phyloP scores from a whole-genome alignment of 164 flowering plant genomes.

The Litsea cubeba region DNA sequence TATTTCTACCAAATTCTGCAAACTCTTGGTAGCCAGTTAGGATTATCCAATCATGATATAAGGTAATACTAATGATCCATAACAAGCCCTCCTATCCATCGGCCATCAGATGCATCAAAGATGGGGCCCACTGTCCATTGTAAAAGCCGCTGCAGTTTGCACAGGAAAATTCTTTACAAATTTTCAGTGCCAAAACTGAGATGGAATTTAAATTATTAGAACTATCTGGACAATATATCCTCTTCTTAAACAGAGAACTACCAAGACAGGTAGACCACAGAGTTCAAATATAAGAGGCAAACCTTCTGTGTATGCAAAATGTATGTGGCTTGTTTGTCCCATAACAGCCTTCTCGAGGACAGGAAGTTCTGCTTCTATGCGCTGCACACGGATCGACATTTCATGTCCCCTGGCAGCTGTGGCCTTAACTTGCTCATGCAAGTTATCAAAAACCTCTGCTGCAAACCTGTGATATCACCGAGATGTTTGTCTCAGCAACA shows the following conservation, averaged over 20 bases:
- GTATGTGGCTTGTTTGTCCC: slow-evolving; percentile 77
- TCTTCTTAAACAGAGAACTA: too few species aligned
- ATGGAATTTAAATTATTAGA: too few species aligned
- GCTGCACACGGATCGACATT: slow-evolving; percentile 54
- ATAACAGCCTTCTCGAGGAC: slow-evolving; percentile 67
- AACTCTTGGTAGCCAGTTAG: background rate
- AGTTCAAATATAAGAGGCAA: slow-evolving; percentile 19
- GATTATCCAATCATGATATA: background rate
- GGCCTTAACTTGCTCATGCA: slow-evolving; percentile 76
- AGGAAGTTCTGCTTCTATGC: slow-evolving; percentile 78
- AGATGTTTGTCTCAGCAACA: slow-evolving; percentile 7
- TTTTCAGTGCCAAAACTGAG: too few species aligned
- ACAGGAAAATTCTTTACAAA: background rate
- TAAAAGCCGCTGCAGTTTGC: background rate
- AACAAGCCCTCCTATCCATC: background rate
- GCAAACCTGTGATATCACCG: slow-evolving; percentile 62
- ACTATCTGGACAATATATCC: too few species aligned
- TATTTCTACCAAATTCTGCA: background rate
- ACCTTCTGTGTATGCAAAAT: slow-evolving; percentile 90
- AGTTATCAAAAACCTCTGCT: slow-evolving; percentile 83
- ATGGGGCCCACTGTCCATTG: background rate
- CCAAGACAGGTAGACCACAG: slow-evolving; percentile 5
- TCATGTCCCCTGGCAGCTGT: slow-evolving; percentile 80
- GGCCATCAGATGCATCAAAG: background rate
- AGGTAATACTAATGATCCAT: background rate